Conservation (phyloP, 257 asterid species). For the Salvia miltiorrhiza region DNA sequence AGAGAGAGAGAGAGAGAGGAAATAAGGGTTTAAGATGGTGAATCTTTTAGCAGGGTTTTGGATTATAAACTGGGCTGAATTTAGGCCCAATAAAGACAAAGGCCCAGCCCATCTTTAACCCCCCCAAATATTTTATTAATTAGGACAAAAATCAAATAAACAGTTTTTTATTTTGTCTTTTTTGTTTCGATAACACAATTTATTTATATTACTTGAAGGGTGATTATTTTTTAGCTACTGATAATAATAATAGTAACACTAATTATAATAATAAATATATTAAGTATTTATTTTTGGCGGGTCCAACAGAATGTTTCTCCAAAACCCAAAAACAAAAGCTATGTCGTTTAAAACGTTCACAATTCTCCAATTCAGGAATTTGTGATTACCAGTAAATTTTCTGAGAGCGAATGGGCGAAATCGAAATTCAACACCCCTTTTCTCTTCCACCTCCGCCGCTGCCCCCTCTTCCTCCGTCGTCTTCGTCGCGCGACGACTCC, state of each 20-base stretch:
- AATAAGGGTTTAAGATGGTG: conserved; percentile 11
- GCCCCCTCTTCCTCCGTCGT: conserved; percentile 37
- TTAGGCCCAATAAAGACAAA: not conserved
- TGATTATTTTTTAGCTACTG: too few relatives aligned
- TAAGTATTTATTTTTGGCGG: too few relatives aligned
- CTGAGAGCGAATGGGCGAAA: conserved; percentile 37
- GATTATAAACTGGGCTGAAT: not conserved
- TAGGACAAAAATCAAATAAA: too few relatives aligned
- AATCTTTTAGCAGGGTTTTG: not conserved
- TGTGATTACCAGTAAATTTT: not conserved
- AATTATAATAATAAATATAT: too few relatives aligned
- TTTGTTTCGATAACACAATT: too few relatives aligned
- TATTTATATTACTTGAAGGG: too few relatives aligned
- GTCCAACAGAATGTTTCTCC: too few relatives aligned
- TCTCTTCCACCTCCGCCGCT: conserved; percentile 64
- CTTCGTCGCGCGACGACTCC: conserved; percentile 29
- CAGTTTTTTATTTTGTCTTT: too few relatives aligned
- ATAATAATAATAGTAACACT: too few relatives aligned
- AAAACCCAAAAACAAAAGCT: not conserved
- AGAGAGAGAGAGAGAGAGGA: not conserved
- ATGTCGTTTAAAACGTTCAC: not conserved
- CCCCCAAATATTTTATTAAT: too few relatives aligned
- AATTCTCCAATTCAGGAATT: not conserved
- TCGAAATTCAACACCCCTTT: conserved; percentile 46
- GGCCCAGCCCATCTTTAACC: too few relatives aligned